A percentile compares a stretch with the other conserved stretches of the same genome.
These are phyloP conservation scores for Geoglossum cookeanum DNA, from an alignment of 2,329 filamentous ascomycete species.

Conservation along the genomic window DNA sequence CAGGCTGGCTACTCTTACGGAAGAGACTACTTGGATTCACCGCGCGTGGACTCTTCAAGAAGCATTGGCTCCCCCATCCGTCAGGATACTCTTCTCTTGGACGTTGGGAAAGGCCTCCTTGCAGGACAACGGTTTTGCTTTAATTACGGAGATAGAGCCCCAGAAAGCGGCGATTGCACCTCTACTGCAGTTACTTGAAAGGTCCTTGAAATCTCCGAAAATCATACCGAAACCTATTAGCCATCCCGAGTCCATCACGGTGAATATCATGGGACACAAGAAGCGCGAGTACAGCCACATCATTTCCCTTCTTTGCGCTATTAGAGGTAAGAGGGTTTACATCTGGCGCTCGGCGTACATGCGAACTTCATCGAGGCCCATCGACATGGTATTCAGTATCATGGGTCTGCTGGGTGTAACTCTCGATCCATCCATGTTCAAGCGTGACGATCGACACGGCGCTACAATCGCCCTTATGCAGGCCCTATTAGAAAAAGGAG, in stretches of 20 bases:
- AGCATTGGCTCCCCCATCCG: not conserved
- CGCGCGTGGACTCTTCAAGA: not conserved
- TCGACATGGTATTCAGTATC: conserved; percentile 10
- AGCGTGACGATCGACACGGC: not conserved
- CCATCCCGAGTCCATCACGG: not conserved
- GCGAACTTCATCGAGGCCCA: conserved; percentile 5
- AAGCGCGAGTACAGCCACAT: not conserved
- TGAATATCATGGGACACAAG: not conserved
- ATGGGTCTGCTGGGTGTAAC: conserved; percentile 9
- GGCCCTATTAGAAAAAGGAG: not conserved
- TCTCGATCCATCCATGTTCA: conserved; percentile 6
- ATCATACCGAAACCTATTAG: not conserved
- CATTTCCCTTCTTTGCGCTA: not conserved
- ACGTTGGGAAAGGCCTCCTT: not conserved
- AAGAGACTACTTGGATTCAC: not conserved
- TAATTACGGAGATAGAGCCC: not conserved
- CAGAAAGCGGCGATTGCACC: not conserved
- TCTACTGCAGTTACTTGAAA: not conserved
- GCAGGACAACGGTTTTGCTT: not conserved
- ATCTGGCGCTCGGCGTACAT: conserved; percentile 8
- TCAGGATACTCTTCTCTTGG: not conserved
- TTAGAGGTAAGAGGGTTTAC: not conserved
- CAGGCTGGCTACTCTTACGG: not conserved
- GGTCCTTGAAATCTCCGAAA: not conserved
- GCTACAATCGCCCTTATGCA: conserved; percentile 6